Evolutionary conservation across 1,284 basidiomycete genomes (phyloP).

Genomic region (Ustilago vetiveriae): DNA sequence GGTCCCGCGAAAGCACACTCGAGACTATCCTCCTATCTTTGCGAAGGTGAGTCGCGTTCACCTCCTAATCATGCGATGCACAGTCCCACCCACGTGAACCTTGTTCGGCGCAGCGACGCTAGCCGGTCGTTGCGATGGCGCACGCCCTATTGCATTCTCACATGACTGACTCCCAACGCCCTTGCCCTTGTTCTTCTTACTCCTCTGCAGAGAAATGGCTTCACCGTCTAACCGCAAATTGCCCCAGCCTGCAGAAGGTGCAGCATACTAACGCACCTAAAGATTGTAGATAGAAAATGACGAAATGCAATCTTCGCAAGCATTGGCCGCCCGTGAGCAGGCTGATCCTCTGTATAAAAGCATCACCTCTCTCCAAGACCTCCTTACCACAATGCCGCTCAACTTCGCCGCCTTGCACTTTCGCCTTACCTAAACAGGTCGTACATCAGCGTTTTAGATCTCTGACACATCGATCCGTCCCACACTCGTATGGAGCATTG

Average conservation of each 20-base stretch:
- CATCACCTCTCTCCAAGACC: no score
- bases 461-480: no score
- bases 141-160: not conserved
- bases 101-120: constrained; percentile 11
- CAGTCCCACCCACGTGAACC: constrained; percentile 6
- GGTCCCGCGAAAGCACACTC: constrained; percentile 63
- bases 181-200: not conserved
- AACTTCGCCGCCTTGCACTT: no score
- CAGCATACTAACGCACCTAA: constrained; percentile 42
- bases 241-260: constrained; percentile 89
- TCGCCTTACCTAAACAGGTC: no score
- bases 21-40: constrained; percentile 64
- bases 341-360: no score
- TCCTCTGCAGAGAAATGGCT: constrained; percentile 88
- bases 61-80: constrained; percentile 3
- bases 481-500: no score
- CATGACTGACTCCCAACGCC: not conserved
- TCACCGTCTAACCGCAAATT: constrained; percentile 89
- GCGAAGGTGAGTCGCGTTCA: constrained; percentile 54
- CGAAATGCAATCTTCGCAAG: constrained; percentile 8
- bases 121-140: not conserved
- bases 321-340: not conserved
- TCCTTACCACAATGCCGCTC: no score
- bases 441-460: no score
- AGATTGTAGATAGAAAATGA: constrained; percentile 29